Evolutionary conservation across 169 alveolate genomes (phyloP).

Genomic region (Eimeria praecox): DNA sequence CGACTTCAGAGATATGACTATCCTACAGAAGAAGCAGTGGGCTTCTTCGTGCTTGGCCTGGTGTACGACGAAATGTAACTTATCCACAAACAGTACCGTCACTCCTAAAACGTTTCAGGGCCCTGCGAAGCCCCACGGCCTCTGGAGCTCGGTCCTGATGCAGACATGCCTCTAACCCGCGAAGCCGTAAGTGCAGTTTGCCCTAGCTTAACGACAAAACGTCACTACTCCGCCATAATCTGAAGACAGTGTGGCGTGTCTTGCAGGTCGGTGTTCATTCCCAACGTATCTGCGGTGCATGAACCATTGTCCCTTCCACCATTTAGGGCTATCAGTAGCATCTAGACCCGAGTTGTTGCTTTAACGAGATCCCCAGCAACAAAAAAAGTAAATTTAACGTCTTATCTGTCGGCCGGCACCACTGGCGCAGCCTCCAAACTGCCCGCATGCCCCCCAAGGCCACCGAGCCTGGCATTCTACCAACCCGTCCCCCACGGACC

Average conservation of each 20-base stretch:
- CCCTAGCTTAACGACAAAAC: not conserved
- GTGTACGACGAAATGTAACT: conserved; percentile 33
- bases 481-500: conserved; percentile 22
- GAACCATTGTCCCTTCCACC: conserved; percentile 1
- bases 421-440: conserved; percentile 77
- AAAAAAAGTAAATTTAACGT: conserved; percentile 74
- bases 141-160: conserved; percentile 72
- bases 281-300: not conserved
- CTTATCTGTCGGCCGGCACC: conserved; percentile 68
- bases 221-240: conserved; percentile 30
- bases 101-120: conserved; percentile 45
- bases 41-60: conserved; percentile 53
- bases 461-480: conserved; percentile 54
- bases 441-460: conserved; percentile 68
- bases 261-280: conserved; percentile 47
- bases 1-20: conserved; percentile 71
- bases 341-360: conserved; percentile 75
- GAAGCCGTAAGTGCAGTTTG: conserved; percentile 61
- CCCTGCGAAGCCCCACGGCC: conserved; percentile 43
- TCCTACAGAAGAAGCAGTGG: conserved; percentile 62
- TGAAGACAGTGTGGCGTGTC: conserved; percentile 71
- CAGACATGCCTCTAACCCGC: conserved; percentile 74
- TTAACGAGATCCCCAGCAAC: conserved; percentile 74
- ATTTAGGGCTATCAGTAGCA: conserved; percentile 73
- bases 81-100: conserved; percentile 25